Conservation (phyloP, 2,329 filamentous ascomycete species). For the Exophiala bonariae region DNA sequence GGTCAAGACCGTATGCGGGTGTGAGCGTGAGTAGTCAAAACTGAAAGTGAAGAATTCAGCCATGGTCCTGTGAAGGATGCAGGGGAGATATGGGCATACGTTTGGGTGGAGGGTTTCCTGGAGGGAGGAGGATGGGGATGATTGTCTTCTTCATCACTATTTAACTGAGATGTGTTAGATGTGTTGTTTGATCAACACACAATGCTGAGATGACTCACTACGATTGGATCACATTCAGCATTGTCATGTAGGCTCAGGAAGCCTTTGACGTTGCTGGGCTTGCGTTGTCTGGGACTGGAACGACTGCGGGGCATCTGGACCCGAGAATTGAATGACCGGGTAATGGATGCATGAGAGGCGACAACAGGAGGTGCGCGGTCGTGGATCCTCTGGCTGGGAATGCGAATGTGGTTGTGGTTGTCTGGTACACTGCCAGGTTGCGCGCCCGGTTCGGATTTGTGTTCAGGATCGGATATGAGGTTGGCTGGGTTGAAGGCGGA, state of each 20-base stretch:
- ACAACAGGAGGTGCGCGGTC: too few relatives aligned
- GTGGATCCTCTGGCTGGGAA: too few relatives aligned
- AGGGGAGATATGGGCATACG: not conserved
- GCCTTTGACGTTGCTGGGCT: slow-evolving; percentile 7
- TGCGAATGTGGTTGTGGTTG: too few relatives aligned
- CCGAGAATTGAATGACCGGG: not conserved
- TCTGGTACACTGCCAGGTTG: too few relatives aligned
- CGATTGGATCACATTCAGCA: slow-evolving; percentile 11
- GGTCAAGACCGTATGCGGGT: slow-evolving; percentile 2
- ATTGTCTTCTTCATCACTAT: slow-evolving; percentile 17
- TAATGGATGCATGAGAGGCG: too few relatives aligned
- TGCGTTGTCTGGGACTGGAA: slow-evolving; percentile 4
- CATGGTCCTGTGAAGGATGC: not conserved
- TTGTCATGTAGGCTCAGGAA: slow-evolving; percentile 10
- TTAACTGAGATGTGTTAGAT: slow-evolving; percentile 10
- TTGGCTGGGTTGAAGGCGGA: too few relatives aligned
- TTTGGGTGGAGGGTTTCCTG: not conserved
- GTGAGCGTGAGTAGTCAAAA: not conserved
- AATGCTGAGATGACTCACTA: slow-evolving; percentile 11
- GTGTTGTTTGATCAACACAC: not conserved
- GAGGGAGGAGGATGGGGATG: not conserved
- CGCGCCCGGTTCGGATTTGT: too few relatives aligned
- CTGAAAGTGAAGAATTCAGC: slow-evolving; percentile 8
- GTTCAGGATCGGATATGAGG: too few relatives aligned
- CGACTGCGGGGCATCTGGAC: slow-evolving; percentile 10